phyloP scores from a whole-genome alignment of 306 rosid species.

The Coriaria nepalensis region DNA sequence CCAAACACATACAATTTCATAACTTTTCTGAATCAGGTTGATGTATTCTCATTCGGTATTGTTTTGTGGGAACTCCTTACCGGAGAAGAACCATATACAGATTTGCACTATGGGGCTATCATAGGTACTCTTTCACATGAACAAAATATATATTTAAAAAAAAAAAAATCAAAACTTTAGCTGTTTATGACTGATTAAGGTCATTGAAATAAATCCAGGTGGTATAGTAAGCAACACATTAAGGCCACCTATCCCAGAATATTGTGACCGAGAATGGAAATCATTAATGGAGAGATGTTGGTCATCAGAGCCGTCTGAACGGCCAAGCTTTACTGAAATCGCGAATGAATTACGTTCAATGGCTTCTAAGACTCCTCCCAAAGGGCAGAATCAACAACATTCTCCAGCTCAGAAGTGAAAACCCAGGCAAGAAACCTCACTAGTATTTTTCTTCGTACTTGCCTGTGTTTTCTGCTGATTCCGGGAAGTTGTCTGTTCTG shows the following conservation, averaged over 20 bases:
- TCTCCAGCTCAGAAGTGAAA: slow-evolving; percentile 34
- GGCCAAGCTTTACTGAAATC: slow-evolving; percentile 67
- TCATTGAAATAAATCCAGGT: slow-evolving; percentile 29
- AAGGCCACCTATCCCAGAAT: slow-evolving; percentile 61
- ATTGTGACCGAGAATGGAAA: slow-evolving; percentile 68
- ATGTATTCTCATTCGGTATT: slow-evolving; percentile 75
- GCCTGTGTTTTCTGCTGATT: slow-evolving; percentile 2
- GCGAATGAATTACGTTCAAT: slow-evolving; percentile 56
- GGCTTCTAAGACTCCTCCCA: slow-evolving; percentile 58
- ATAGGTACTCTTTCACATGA: slow-evolving; percentile 36
- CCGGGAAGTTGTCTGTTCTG: neutral
- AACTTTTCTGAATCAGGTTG: slow-evolving; percentile 38
- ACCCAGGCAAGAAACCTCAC: slow-evolving; percentile 3
- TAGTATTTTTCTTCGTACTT: neutral
- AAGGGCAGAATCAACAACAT: slow-evolving; percentile 45
- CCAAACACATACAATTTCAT: neutral
- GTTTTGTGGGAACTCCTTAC: slow-evolving; percentile 90
- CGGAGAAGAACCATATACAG: slow-evolving; percentile 78
- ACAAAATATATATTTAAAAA: neutral
- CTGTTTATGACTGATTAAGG: neutral
- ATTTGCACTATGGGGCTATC: slow-evolving; percentile 80
- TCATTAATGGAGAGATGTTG: slow-evolving; percentile 78
- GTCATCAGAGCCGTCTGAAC: slow-evolving; percentile 73
- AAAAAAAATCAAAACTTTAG: neutral
- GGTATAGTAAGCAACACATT: slow-evolving; percentile 90